Base-by-base conservation (phyloP, 2,329 filamentous ascomycete genomes). In the Aaosphaeria pasadenensis region DNA sequence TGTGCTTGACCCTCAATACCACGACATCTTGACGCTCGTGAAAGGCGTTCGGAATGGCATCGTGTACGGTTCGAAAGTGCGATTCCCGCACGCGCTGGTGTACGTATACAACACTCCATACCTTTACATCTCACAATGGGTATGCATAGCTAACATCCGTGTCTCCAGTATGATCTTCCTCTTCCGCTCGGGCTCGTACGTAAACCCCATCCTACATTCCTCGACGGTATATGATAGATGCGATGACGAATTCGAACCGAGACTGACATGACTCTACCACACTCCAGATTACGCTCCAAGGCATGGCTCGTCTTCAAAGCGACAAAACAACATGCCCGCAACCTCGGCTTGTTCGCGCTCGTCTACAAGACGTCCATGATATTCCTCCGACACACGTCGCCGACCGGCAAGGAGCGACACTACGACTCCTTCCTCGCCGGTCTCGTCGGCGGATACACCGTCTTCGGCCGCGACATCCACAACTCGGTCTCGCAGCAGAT, bases 1-100 rank as follows among this genome's bases (percentile, higher is more conserved):
- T 48, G 78, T 91, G 57, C 82, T 94, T 53, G 85, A 97, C 69
- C 91, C 91, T 5, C 80, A 84, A 57, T 89, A 96, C 74, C 89
- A 94, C 63, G 89, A 94, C 62, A 70, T 91, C 47, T 82, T 99
- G 53, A 84, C 89, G 48, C 79, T 99, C 58, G 71, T 96, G 71
- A 99, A 99, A 81, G 90, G 85, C 63, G 88, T 94, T 58, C 90
- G 94, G 74, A 99, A 97, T 84, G 94, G 94, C 71, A 86, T 91
- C 57, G 90, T 99, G 54, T 99, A 99, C 74, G 94, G 94, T 52
- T 85, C 89, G 62, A 97, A 97, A 82, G 90, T 99, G 72, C 91
- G 94, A 55, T 97, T 99, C 76, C 94, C 94, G 56, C 94, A 99
- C 76, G 94, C 94, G 52, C 81, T 99, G 59, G 94, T 99, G 81